Percentiles rank a stretch among this genome's conserved stretches.
Conservation (phyloP, 2,329 filamentous ascomycete genomes). For the Allantophomopsis lycopodina region DNA sequence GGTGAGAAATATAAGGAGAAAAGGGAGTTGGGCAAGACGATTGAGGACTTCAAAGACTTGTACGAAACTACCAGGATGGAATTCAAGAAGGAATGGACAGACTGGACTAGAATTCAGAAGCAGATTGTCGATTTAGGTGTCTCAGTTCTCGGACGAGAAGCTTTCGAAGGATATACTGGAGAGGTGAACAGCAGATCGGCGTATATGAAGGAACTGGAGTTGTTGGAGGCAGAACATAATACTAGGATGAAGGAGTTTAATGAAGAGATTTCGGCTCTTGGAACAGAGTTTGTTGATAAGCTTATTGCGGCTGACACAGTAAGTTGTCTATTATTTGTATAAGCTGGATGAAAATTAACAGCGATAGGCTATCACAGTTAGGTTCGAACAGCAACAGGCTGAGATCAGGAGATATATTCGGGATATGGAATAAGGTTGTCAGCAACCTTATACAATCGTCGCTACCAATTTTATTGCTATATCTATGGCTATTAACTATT, state of each 20-base stretch:
- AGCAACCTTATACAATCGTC: no score
- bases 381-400: no score
- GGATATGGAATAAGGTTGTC: no score
- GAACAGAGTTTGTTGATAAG: slow-evolving; percentile 7
- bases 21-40: slow-evolving; percentile 10
- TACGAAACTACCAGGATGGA: slow-evolving; percentile 9
- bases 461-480: no score
- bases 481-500: no score
- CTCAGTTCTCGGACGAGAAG: slow-evolving; percentile 6
- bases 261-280: slow-evolving; percentile 9
- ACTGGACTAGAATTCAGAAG: slow-evolving; percentile 13
- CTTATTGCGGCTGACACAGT: no score
- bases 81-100: slow-evolving; percentile 11
- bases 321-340: no score
- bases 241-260: slow-evolving; percentile 7
- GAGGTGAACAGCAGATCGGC: slow-evolving; percentile 2
- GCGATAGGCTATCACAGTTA: no score
- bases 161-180: slow-evolving; percentile 5
- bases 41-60: slow-evolving; percentile 7
- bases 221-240: slow-evolving; percentile 8
- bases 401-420: no score
- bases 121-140: slow-evolving; percentile 12
- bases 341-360: no score
- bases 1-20: slow-evolving; percentile 6
- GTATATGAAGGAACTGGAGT: slow-evolving; percentile 9